phyloP scores from a whole-genome alignment of 2,329 filamentous ascomycete species.

The Monosporascus sp. region DNA sequence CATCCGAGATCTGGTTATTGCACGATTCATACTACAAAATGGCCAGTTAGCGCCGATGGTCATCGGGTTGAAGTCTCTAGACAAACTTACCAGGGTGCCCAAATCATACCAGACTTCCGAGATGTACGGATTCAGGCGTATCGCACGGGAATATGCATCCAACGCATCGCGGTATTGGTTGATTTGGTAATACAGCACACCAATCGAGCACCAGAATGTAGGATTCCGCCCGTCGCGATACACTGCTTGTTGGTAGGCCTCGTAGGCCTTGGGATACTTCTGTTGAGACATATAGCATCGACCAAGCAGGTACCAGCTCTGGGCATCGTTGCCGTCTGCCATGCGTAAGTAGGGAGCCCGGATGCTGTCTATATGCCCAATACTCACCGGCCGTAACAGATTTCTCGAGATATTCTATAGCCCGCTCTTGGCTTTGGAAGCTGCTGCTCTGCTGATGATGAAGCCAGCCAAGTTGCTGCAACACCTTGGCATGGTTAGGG shows the following conservation, averaged over 20 bases:
- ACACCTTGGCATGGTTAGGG: conserved; percentile 93
- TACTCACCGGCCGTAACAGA: conserved; percentile 82
- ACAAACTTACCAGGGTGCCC: conserved; percentile 75
- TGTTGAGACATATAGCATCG: conserved; percentile 99
- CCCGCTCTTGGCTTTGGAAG: conserved; percentile 88
- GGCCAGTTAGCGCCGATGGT: conserved; percentile 24
- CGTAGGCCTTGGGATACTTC: conserved; percentile 97
- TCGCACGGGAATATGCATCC: conserved; percentile 94
- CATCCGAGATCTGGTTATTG: conserved; percentile 97
- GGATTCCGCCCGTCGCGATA: conserved; percentile 97
- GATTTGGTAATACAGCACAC: conserved; percentile 98
- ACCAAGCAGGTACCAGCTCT: conserved; percentile 97
- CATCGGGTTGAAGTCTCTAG: conserved; percentile 5
- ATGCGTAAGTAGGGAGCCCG: conserved; percentile 21
- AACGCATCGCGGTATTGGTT: conserved; percentile 98
- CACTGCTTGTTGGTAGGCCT: conserved; percentile 97
- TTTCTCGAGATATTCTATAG: conserved; percentile 95
- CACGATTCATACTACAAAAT: conserved; percentile 81
- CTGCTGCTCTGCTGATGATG: conserved; percentile 93
- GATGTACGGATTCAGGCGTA: conserved; percentile 94
- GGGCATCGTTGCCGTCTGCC: conserved; percentile 84
- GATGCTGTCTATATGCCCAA: conserved; percentile 1
- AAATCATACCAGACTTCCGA: conserved; percentile 99
- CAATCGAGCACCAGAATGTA: conserved; percentile 99
- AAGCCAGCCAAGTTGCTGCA: conserved; percentile 96